These are phyloP conservation scores for Trametes gibbosa DNA, from an alignment of 768 basidiomycete genomes.

Conservation along the genomic window DNA sequence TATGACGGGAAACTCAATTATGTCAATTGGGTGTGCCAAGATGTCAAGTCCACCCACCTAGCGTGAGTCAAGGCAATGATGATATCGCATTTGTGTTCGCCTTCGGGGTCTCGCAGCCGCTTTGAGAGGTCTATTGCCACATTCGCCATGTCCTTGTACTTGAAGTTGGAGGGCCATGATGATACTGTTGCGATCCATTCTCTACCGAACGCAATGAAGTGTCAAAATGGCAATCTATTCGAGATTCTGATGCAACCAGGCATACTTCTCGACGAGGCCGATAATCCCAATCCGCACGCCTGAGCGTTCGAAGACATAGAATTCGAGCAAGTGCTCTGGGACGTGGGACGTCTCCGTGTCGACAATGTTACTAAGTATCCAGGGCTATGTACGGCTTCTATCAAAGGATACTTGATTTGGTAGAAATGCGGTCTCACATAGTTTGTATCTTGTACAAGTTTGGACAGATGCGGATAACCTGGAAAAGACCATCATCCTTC, in stretches of 20 bases:
- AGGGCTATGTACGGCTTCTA: slow-evolving; percentile 51
- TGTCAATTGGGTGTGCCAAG: not conserved
- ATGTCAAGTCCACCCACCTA: slow-evolving; percentile 43
- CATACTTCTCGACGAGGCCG: slow-evolving; percentile 83
- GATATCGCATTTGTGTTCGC: slow-evolving; percentile 71
- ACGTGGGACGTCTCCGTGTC: slow-evolving; percentile 60
- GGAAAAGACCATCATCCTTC: not conserved
- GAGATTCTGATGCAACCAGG: not conserved
- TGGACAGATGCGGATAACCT: slow-evolving; percentile 65
- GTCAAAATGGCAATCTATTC: not conserved
- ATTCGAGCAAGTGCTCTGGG: slow-evolving; percentile 62
- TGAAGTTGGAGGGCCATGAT: slow-evolving; percentile 81
- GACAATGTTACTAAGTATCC: slow-evolving; percentile 87
- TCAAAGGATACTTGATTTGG: not conserved
- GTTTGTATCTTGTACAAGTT: slow-evolving; percentile 66
- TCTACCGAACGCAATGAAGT: slow-evolving; percentile 37
- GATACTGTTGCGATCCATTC: slow-evolving; percentile 89
- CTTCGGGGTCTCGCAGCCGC: slow-evolving; percentile 66
- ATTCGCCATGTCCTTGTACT: slow-evolving; percentile 72
- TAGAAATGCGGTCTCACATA: slow-evolving; percentile 51
- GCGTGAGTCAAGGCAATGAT: slow-evolving; percentile 86
- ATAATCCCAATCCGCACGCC: slow-evolving; percentile 78
- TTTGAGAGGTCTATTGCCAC: slow-evolving; percentile 71
- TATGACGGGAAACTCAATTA: not conserved
- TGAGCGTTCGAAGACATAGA: slow-evolving; percentile 62